Percentiles rank a stretch among this genome's conserved stretches.
These are phyloP conservation scores for Trichoderma sp. DNA, from an alignment of 2,329 filamentous ascomycete genomes.

Conservation along the genomic window DNA sequence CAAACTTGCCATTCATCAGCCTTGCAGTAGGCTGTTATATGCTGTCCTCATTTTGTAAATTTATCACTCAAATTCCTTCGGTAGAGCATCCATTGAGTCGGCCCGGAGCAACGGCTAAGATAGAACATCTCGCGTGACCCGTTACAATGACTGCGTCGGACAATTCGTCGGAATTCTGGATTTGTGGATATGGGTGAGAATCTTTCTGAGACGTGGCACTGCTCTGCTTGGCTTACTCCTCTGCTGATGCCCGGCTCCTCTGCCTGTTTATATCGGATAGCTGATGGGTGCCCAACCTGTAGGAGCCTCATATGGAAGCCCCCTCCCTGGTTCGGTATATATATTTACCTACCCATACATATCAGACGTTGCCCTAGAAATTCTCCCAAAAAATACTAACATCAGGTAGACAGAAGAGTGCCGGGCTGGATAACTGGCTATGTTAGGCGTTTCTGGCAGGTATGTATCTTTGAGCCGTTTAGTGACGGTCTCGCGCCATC, in stretches of 20 bases:
- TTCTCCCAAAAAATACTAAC: neutral
- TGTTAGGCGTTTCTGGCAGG: constrained; percentile 97
- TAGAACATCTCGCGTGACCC: neutral
- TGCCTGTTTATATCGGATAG: constrained; percentile 2
- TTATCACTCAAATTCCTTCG: neutral
- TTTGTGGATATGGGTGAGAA: constrained; percentile 90
- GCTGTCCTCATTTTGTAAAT: neutral
- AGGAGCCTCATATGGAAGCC: constrained; percentile 97
- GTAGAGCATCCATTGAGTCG: neutral
- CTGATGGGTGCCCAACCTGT: constrained; percentile 8
- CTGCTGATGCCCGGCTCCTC: neutral
- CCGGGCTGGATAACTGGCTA: constrained; percentile 93
- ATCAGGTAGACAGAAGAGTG: constrained; percentile 69
- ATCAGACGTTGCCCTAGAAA: neutral
- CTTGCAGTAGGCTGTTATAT: neutral
- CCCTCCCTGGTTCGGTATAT: constrained; percentile 86
- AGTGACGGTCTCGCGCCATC: neutral
- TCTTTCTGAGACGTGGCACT: constrained; percentile 5
- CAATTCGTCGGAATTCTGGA: constrained; percentile 73
- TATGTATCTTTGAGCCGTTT: constrained; percentile 41
- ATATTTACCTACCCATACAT: neutral
- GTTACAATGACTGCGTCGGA: constrained; percentile 12
- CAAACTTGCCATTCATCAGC: neutral
- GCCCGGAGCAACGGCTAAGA: neutral
- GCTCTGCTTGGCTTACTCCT: constrained; percentile 6